These are phyloP conservation scores for Schizophyllum commune DNA, from an alignment of 1,284 basidiomycete species.

Conservation along the genomic window DNA sequence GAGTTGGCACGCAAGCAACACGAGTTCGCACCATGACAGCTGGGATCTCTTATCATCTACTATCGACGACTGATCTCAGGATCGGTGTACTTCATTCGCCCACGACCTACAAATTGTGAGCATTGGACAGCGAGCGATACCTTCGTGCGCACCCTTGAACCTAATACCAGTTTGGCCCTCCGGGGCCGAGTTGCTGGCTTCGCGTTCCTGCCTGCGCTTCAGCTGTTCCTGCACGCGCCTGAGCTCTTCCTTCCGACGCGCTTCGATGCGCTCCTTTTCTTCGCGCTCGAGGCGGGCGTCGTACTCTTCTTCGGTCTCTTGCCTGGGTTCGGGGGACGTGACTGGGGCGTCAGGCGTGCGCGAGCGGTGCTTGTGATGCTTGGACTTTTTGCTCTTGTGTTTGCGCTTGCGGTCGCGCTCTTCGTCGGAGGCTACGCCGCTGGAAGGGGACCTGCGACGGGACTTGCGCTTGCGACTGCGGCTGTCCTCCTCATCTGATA, in stretches of 20 bases:
- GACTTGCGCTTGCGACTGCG: conserved; percentile 16
- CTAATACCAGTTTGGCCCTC: conserved; percentile 34
- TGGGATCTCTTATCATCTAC: conserved; percentile 10
- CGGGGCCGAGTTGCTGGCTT: conserved; percentile 16
- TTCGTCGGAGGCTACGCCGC: neutral
- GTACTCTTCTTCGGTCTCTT: conserved; percentile 57
- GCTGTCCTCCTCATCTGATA: conserved; percentile 7
- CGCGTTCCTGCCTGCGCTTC: conserved; percentile 23
- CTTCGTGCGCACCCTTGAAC: conserved; percentile 34
- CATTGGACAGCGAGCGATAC: neutral
- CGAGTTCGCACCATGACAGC: too few species aligned
- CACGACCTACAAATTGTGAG: conserved; percentile 34
- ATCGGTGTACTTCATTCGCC: conserved; percentile 62
- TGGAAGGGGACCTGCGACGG: neutral
- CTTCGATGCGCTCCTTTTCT: conserved; percentile 53
- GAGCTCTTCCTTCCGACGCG: conserved; percentile 38
- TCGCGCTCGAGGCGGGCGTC: conserved; percentile 65
- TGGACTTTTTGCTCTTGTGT: conserved; percentile 17
- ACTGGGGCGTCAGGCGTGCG: neutral
- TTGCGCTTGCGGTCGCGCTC: neutral
- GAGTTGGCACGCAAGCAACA: too few species aligned
- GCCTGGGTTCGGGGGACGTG: conserved; percentile 6
- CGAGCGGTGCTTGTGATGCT: conserved; percentile 16
- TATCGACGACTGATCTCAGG: conserved; percentile 29
- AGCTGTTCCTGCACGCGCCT: conserved; percentile 37